Base-by-base conservation (phyloP, 352 stramenopile genomes). In the Globisporangium paroecandrum region DNA sequence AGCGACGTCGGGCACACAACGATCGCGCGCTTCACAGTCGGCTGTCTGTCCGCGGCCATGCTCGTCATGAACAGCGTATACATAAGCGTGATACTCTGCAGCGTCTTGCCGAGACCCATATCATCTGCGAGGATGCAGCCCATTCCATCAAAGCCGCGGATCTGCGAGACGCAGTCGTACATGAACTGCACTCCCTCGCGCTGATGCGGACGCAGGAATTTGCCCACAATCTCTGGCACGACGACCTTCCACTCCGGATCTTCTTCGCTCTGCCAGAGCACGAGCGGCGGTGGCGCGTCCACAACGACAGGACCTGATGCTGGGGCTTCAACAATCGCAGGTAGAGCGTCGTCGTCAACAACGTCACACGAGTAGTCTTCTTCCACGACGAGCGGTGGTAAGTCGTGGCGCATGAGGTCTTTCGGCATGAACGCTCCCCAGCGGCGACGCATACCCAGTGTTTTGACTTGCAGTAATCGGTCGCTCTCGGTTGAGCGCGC, bases 181-280 rank as follows among this genome's bases (percentile, higher is more conserved):
- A 99, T 97, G 70, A 99, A 99, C 75, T 97, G 81, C 56, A 99
- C 96, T 38, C 96, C 97, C 76, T 99, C 96, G 24, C 95, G 85
- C 77, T 99, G 94, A 81, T 99, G 97, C 54, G 96, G 96, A 25
- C 97, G 90, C 41, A 99, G 72, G 71, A 93, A 98, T 64, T 98
- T 98, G 65, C 91, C 91, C 5, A 99, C 82, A 27, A 98, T 91
- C 29, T 93, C 85, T 9, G 91, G 88, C 15, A 97, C 89, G 34
- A 97, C 83, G 5, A 95, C 82, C 43, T 87, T 81, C 24, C 85
- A 49, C 5, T 87, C 68, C 2, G 79, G 71, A 47, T 95, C 70
- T 1, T 89, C 85, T 60, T 89, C 73, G 58, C 83, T 89, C 41
- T 89, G 74, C 89, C 89, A 96, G 12, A 96, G 71, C 43, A 96